These are phyloP conservation scores for Diddensiella santjacobensis DNA, from an alignment of 805 yeast species.

Conservation along the genomic window DNA sequence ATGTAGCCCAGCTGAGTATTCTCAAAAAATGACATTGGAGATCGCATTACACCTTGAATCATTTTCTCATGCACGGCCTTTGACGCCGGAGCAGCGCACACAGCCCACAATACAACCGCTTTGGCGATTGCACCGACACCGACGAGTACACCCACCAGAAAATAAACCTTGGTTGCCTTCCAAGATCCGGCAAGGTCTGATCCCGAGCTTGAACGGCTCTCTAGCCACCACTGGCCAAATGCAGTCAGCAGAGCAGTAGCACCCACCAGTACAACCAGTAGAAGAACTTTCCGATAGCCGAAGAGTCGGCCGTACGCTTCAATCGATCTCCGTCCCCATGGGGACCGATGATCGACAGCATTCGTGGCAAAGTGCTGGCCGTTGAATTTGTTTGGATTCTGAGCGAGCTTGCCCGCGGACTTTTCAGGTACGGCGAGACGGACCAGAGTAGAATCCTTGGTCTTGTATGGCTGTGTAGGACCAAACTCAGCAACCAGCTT, in stretches of 20 bases:
- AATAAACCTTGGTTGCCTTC: constrained; percentile 55
- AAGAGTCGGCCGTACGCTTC: not conserved
- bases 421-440: constrained; percentile 54
- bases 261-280: not conserved
- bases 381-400: not conserved
- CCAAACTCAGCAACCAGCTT: constrained; percentile 58
- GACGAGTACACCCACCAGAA: constrained; percentile 50
- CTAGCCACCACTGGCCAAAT: constrained; percentile 74
- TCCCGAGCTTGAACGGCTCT: constrained; percentile 43
- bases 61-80: constrained; percentile 60
- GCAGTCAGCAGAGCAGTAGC: not conserved
- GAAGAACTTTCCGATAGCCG: not conserved
- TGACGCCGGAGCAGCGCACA: constrained; percentile 22
- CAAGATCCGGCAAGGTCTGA: constrained; percentile 62
- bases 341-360: not conserved
- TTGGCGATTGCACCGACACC: constrained; percentile 51
- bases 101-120: constrained; percentile 55
- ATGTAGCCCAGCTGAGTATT: constrained; percentile 91
- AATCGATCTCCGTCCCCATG: not conserved
- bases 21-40: constrained; percentile 92
- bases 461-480: constrained; percentile 60
- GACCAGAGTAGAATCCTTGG: constrained; percentile 83
- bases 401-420: constrained; percentile 13
- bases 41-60: constrained; percentile 68
- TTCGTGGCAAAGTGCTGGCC: not conserved